Evolutionary conservation across 306 rosid genomes (phyloP).

Genomic region (Castanea sativa): DNA sequence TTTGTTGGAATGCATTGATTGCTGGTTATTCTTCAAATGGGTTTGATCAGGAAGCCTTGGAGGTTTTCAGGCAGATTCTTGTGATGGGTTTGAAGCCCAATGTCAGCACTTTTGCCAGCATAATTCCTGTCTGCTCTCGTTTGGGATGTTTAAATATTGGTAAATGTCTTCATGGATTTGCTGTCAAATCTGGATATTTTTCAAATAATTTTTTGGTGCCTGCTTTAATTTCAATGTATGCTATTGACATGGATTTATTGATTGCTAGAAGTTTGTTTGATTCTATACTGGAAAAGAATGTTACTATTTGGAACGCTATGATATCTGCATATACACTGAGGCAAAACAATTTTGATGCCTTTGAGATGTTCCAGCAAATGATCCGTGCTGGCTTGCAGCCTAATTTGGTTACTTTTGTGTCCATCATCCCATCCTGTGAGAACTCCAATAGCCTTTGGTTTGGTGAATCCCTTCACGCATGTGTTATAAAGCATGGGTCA

Average conservation of each 20-base stretch:
- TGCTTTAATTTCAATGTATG: slow-evolving; percentile 37
- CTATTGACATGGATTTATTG: slow-evolving; percentile 15
- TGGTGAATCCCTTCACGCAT: slow-evolving; percentile 39
- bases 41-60: slow-evolving; percentile 25
- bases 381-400: slow-evolving; percentile 11
- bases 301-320: slow-evolving; percentile 32
- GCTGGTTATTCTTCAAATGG: slow-evolving; percentile 35
- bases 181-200: slow-evolving; percentile 31
- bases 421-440: slow-evolving; percentile 36
- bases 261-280: slow-evolving; percentile 33
- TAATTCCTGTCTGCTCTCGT: slow-evolving; percentile 38
- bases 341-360: slow-evolving; percentile 20
- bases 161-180: slow-evolving; percentile 29
- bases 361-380: slow-evolving; percentile 23
- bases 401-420: slow-evolving; percentile 28
- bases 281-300: slow-evolving; percentile 13
- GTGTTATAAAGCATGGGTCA: slow-evolving; percentile 27
- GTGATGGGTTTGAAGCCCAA: slow-evolving; percentile 29
- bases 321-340: slow-evolving; percentile 32
- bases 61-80: slow-evolving; percentile 15
- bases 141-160: slow-evolving; percentile 22
- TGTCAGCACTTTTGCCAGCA: slow-evolving; percentile 33
- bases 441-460: not conserved
- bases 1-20: slow-evolving; percentile 33
- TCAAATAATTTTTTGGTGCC: slow-evolving; percentile 26